A percentile compares a stretch with the other conserved stretches of the same genome.
Conservation (phyloP, 805 yeast genomes). For the Cyberlindnera maritima region DNA sequence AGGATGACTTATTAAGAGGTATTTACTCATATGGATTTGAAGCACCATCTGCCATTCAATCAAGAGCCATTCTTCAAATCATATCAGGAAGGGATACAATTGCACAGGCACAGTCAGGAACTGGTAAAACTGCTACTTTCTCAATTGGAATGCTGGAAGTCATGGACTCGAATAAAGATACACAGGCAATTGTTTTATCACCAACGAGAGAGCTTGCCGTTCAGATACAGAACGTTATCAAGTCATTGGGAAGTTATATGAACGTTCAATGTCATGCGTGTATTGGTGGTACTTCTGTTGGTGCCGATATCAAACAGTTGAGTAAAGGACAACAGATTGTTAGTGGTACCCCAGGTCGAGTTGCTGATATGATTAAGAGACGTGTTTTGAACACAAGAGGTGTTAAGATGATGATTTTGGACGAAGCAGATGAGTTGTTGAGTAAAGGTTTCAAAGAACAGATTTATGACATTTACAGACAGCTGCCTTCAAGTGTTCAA, state of each 20-base stretch:
- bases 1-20: constrained; percentile 58
- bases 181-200: constrained; percentile 88
- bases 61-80: constrained; percentile 94
- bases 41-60: constrained; percentile 95
- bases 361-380: constrained; percentile 85
- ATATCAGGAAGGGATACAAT: constrained; percentile 92
- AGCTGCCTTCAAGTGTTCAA: constrained; percentile 81
- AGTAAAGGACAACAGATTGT: constrained; percentile 84
- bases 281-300: constrained; percentile 88
- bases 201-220: constrained; percentile 96
- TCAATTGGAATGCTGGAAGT: constrained; percentile 90
- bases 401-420: constrained; percentile 84
- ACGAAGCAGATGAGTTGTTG: constrained; percentile 95
- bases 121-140: constrained; percentile 99
- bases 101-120: constrained; percentile 99
- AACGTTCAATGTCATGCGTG: constrained; percentile 85
- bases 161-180: constrained; percentile 70
- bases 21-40: constrained; percentile 92
- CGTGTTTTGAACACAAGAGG: constrained; percentile 70
- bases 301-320: constrained; percentile 74
- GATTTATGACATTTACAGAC: constrained; percentile 86
- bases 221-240: constrained; percentile 87
- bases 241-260: constrained; percentile 84
- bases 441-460: constrained; percentile 94
- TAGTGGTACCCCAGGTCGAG: constrained; percentile 98